These are phyloP conservation scores for Fusarium nurragi DNA, from an alignment of 2,329 filamentous ascomycete species.

Conservation along the genomic window DNA sequence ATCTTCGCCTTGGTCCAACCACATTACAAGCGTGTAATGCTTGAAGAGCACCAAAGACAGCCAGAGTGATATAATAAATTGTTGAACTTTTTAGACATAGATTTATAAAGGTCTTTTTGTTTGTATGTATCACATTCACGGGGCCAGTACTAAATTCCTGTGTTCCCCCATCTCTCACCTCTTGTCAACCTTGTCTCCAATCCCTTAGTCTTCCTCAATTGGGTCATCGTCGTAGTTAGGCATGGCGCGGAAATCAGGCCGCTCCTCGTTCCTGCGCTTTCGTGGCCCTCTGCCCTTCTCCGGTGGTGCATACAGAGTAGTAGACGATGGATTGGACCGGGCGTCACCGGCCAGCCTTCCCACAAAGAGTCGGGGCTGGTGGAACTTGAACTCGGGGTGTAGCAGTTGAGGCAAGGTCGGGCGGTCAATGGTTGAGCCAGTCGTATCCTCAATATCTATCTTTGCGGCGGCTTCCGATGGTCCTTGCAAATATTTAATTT, in stretches of 20 bases:
- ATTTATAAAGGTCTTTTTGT: not conserved
- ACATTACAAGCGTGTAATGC: too few relatives aligned
- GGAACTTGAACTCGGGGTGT: slow-evolving; percentile 42
- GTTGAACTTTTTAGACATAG: not conserved
- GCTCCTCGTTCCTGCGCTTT: slow-evolving; percentile 36
- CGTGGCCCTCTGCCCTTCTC: slow-evolving; percentile 23
- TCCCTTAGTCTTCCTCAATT: slow-evolving; percentile 44
- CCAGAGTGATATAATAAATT: not conserved
- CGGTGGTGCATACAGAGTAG: slow-evolving; percentile 1
- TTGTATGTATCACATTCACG: not conserved
- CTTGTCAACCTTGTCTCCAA: slow-evolving; percentile 1
- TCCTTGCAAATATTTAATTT: not conserved
- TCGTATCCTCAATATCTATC: slow-evolving; percentile 11
- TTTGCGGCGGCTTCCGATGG: slow-evolving; percentile 5
- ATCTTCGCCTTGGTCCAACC: too few relatives aligned
- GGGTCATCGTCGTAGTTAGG: slow-evolving; percentile 48
- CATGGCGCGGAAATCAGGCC: slow-evolving; percentile 49
- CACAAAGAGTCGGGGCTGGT: slow-evolving; percentile 47
- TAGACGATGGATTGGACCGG: not conserved
- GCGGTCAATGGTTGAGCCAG: slow-evolving; percentile 23
- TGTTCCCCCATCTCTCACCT: not conserved
- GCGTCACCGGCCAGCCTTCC: slow-evolving; percentile 42
- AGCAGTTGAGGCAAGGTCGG: slow-evolving; percentile 29
- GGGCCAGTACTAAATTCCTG: too few relatives aligned
- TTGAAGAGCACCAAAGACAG: not conserved